A percentile compares a stretch with the other conserved stretches of the same genome.
These are phyloP conservation scores for Rhizopogon rudus DNA, from an alignment of 768 basidiomycete genomes.

Conservation along the genomic window DNA sequence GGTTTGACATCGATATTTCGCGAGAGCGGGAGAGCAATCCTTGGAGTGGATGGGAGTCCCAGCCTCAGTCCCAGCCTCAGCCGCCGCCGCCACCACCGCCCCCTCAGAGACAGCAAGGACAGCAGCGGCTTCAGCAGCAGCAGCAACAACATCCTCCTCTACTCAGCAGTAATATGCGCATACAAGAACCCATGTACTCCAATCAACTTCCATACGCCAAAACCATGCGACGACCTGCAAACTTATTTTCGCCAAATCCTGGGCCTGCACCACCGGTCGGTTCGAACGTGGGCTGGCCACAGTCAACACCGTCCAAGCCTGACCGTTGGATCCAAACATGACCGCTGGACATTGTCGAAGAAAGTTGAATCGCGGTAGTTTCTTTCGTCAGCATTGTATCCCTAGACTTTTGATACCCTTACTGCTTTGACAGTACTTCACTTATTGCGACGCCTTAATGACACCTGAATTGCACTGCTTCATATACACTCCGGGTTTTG, in stretches of 20 bases:
- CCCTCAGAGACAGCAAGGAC: slow-evolving; percentile 26
- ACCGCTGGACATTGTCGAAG: background rate
- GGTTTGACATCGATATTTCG: slow-evolving; percentile 25
- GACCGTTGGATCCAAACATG: background rate
- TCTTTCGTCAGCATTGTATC: background rate
- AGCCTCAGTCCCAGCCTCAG: background rate
- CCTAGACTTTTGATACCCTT: slow-evolving; percentile 7
- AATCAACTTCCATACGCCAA: slow-evolving; percentile 8
- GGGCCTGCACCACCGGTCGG: slow-evolving; percentile 30
- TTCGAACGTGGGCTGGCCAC: slow-evolving; percentile 12
- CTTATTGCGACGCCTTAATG: background rate
- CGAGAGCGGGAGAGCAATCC: slow-evolving; percentile 12
- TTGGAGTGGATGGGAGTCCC: slow-evolving; percentile 24
- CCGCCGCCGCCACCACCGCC: slow-evolving; percentile 13
- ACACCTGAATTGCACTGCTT: background rate
- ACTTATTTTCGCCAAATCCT: slow-evolving; percentile 41
- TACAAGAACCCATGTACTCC: slow-evolving; percentile 35
- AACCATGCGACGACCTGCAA: slow-evolving; percentile 40
- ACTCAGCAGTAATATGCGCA: slow-evolving; percentile 36
- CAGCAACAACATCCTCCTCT: slow-evolving; percentile 29
- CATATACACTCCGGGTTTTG: no score
- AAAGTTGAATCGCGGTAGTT: background rate
- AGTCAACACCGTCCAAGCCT: background rate
- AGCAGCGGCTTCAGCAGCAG: slow-evolving; percentile 14
- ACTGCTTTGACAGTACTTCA: background rate